These are phyloP conservation scores for Withania somnifera DNA, from an alignment of 305 asterid species.

Conservation along the genomic window DNA sequence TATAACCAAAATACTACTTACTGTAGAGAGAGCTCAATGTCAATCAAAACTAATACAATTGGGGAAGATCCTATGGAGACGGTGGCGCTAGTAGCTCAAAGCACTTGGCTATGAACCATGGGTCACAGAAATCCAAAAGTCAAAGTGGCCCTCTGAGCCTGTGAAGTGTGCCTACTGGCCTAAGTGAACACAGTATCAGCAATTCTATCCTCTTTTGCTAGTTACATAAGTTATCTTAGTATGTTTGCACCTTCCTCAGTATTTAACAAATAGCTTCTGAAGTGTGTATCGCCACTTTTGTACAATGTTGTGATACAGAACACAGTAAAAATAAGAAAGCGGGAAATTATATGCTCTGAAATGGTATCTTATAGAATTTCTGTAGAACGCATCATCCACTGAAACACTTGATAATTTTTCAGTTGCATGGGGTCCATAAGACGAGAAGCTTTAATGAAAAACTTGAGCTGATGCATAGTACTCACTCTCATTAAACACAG, in stretches of 20 bases:
- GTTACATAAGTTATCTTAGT: neutral
- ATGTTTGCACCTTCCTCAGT: neutral
- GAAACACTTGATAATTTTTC: neutral
- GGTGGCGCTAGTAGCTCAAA: neutral
- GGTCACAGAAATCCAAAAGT: neutral
- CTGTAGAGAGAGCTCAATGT: neutral
- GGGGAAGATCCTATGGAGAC: neutral
- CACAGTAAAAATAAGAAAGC: neutral
- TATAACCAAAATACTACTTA: neutral
- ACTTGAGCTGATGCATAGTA: conserved; percentile 88
- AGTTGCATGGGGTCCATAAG: neutral
- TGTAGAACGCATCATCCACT: neutral
- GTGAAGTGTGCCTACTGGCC: neutral
- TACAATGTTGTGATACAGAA: neutral
- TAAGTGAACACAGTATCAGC: neutral
- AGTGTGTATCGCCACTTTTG: neutral
- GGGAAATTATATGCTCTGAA: neutral
- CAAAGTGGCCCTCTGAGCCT: neutral
- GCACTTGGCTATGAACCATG: neutral
- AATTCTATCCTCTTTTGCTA: neutral
- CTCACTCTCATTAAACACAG: conserved; percentile 92
- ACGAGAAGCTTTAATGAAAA: conserved; percentile 32
- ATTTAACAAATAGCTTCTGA: neutral
- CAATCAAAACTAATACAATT: neutral
- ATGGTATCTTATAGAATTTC: neutral